Evolutionary conservation across 495 filamentous ascomycete genomes (phyloP).

Genomic region (Neurospora tetrasperma): DNA sequence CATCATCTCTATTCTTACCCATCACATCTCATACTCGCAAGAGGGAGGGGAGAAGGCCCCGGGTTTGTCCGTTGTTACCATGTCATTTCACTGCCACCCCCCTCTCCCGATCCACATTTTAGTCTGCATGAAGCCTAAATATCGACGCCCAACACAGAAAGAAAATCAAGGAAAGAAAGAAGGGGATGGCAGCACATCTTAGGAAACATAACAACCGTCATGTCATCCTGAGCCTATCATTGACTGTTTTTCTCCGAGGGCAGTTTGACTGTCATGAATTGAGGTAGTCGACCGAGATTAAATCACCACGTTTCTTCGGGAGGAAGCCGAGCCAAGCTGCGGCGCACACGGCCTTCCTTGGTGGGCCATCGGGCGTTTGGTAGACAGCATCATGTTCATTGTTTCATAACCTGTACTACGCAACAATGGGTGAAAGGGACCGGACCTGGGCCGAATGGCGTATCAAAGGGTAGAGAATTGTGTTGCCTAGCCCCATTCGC

Average conservation of each 20-base stretch:
- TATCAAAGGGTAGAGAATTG: not conserved
- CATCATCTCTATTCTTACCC: not conserved
- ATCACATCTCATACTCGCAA: not conserved
- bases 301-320: not conserved
- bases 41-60: not conserved
- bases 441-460: not conserved
- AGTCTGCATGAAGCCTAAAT: not conserved
- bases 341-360: not conserved
- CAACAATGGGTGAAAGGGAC: not conserved
- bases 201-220: not conserved
- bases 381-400: not conserved
- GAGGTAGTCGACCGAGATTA: not conserved
- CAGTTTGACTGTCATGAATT: not conserved
- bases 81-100: not conserved
- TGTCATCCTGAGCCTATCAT: not conserved
- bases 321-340: not conserved
- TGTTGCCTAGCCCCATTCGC: not conserved
- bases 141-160: not conserved
- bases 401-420: not conserved
- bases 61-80: not conserved
- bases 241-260: not conserved
- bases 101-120: not conserved
- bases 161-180: not conserved
- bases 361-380: not conserved
- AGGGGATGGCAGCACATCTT: not conserved